Percentiles rank a stretch among this genome's conserved stretches.
Evolutionary conservation across 139 green algal species (phyloP).

Genomic region (Ettlia oleoabundans): DNA sequence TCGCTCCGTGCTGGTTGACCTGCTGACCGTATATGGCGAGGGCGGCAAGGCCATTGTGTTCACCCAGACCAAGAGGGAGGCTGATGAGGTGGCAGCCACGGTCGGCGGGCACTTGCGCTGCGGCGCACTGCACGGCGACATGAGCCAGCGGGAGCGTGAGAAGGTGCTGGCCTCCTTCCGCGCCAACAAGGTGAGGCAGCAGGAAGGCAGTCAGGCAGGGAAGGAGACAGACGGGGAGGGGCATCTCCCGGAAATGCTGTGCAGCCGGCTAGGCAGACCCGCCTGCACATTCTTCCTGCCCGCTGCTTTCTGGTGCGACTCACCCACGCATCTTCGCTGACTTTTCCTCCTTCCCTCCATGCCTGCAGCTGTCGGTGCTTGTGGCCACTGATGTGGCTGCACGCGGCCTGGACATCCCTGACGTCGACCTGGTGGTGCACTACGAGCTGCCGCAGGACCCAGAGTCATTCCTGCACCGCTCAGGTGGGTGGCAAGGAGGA

Average conservation of each 20-base stretch:
- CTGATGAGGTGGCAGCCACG: constrained; percentile 81
- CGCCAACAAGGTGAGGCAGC: constrained; percentile 35
- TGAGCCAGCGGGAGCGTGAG: constrained; percentile 59
- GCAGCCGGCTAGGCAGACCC: not conserved
- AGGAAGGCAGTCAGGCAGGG: too few relatives aligned
- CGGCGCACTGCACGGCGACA: constrained; percentile 77
- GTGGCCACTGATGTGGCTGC: constrained; percentile 98
- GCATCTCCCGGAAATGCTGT: too few relatives aligned
- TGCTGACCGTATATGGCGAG: constrained; percentile 84
- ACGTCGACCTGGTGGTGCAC: constrained; percentile 74
- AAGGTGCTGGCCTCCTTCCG: constrained; percentile 89
- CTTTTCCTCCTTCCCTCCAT: not conserved
- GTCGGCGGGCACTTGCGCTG: constrained; percentile 49
- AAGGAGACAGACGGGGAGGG: too few relatives aligned
- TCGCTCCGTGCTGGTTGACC: constrained; percentile 80
- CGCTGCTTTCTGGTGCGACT: not conserved
- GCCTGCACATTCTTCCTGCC: not conserved
- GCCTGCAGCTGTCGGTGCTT: constrained; percentile 68
- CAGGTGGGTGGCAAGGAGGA: not conserved
- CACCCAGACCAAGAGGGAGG: constrained; percentile 86
- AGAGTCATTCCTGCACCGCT: constrained; percentile 65
- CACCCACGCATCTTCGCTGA: not conserved
- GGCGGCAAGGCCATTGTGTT: constrained; percentile 87
- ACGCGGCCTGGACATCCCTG: constrained; percentile 93
- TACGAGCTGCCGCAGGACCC: constrained; percentile 62